Evolutionary conservation across 805 yeast genomes (phyloP).

Genomic region (Pichia heedii): DNA sequence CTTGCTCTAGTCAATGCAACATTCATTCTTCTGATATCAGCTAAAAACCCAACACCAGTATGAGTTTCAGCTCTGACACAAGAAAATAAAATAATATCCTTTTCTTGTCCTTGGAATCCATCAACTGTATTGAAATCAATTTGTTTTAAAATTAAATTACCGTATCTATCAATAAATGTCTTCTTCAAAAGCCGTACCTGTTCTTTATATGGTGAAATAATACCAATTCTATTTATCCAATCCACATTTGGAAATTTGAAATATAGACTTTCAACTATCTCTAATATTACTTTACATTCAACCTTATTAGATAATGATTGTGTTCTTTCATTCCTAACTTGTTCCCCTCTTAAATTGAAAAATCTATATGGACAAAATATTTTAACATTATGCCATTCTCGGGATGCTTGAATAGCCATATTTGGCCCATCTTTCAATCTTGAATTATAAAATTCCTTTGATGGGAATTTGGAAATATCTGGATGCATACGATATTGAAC

Average conservation of each 20-base stretch:
- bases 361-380: slow-evolving; percentile 70
- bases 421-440: slow-evolving; percentile 67
- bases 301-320: slow-evolving; percentile 60
- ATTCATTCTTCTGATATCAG: slow-evolving; percentile 91
- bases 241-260: slow-evolving; percentile 37
- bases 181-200: slow-evolving; percentile 58
- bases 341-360: slow-evolving; percentile 54
- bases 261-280: slow-evolving; percentile 50
- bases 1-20: slow-evolving; percentile 94
- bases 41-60: slow-evolving; percentile 74
- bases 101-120: slow-evolving; percentile 98
- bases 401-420: slow-evolving; percentile 48
- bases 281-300: slow-evolving; percentile 70
- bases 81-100: slow-evolving; percentile 85
- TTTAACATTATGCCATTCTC: slow-evolving; percentile 64
- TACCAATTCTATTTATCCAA: slow-evolving; percentile 71
- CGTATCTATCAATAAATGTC: slow-evolving; percentile 51
- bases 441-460: slow-evolving; percentile 69
- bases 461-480: slow-evolving; percentile 77
- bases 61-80: slow-evolving; percentile 84
- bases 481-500: slow-evolving; percentile 99
- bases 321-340: slow-evolving; percentile 53
- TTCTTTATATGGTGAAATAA: slow-evolving; percentile 91
- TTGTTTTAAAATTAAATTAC: slow-evolving; percentile 49
- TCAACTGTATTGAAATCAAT: slow-evolving; percentile 93